Conservation (phyloP, 2,329 filamentous ascomycete species). For the Aspergillus pseudoterreus region DNA sequence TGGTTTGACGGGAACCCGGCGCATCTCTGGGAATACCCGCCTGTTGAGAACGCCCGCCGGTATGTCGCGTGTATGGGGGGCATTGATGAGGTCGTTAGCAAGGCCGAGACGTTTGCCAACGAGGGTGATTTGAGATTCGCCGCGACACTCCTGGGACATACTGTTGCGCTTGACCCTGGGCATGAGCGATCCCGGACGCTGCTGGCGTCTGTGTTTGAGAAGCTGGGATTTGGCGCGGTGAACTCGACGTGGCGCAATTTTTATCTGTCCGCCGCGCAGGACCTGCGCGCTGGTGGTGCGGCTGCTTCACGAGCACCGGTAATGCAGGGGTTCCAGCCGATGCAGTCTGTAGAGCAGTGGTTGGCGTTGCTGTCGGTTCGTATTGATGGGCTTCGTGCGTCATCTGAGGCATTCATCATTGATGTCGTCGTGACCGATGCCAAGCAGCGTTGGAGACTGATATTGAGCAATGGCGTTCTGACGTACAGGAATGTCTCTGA, state of each 20-base stretch:
- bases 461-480: conserved; percentile 19
- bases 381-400: conserved; percentile 13
- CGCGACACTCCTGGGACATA: conserved; percentile 36
- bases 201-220: conserved; percentile 30
- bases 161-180: conserved; percentile 23
- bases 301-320: background rate
- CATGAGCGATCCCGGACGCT: conserved; percentile 10
- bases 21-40: conserved; percentile 36
- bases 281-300: conserved; percentile 13
- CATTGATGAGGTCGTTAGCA: conserved; percentile 24
- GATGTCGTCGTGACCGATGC: conserved; percentile 14
- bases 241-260: conserved; percentile 44
- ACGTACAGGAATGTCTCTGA: conserved; percentile 5
- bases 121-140: conserved; percentile 38
- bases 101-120: conserved; percentile 25
- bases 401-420: conserved; percentile 8
- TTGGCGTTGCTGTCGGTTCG: conserved; percentile 16
- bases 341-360: conserved; percentile 16
- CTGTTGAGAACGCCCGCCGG: conserved; percentile 28
- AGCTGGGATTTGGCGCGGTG: conserved; percentile 36
- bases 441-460: conserved; percentile 15
- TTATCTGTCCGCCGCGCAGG: conserved; percentile 32
- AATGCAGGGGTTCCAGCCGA: conserved; percentile 6
- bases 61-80: conserved; percentile 40
- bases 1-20: conserved; percentile 34